Base-by-base conservation (phyloP, 257 asterid genomes). In the Solanum lycopersicoides region DNA sequence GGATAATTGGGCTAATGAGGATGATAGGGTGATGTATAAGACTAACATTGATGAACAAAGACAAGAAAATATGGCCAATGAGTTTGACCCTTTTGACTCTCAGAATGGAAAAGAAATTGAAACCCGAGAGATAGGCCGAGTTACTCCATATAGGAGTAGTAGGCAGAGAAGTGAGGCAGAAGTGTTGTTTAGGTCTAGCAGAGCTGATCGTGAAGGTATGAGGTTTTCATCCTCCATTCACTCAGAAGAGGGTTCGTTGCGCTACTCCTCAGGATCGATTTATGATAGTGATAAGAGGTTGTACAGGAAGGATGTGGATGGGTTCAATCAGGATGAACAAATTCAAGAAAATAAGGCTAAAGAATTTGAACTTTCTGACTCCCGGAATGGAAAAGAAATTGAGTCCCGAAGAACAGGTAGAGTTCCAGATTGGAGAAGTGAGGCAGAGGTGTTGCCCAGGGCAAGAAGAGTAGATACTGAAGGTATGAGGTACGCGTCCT, bases 1-100 rank as follows among this genome's bases (percentile, higher is more conserved):
- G 53, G 90, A 87, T 75, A 87, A 77, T n/a, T 88, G 91, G 91
- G 86, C 34, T 88, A 91, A 88, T 25, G 87, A 86, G 82, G 90
- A 88, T 63, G 91, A 88, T 37, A 18, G 56, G 25, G 86, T 86
- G 77, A 88, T 86, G 73, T 87, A 91, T 60, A 87, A 77, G 63
- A 75, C 77, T 50, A 82, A 50, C 42, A 60, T 83, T 8, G 90
- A 60, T 83, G 91, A 90, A 42, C 68, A 86, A 71, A 90, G 82
- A 12, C 88, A 84, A 21, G 82, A 86, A 37, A 89, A 83, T 86
- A 82, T 87, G 34, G 86, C 79, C 47, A 90, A 83, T 28, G 92
- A 86, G 45, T 89, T 86, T 28, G 92, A 88, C 25, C 90, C 87
- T 80, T 37, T 82, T 45, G 79, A 66, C 42, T 39, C 66, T 9